phyloP scores from a whole-genome alignment of 306 rosid species.

The Pterocarpus santalinus region DNA sequence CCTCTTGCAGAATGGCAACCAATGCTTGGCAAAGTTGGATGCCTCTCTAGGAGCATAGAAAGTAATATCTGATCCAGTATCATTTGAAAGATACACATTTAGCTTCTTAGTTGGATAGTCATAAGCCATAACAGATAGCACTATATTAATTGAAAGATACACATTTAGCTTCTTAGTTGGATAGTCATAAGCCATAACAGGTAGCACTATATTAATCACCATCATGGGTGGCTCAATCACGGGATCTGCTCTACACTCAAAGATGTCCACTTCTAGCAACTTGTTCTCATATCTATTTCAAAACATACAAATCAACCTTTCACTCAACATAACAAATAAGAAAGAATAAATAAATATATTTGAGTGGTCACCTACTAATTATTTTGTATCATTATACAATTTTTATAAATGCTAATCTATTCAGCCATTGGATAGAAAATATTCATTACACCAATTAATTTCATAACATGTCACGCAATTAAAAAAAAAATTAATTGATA shows the following conservation, averaged over 20 bases:
- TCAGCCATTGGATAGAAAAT: too few relatives aligned
- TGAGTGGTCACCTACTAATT: too few relatives aligned
- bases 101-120: slow-evolving; percentile 78
- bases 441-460: too few relatives aligned
- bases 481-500: too few relatives aligned
- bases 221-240: slow-evolving; percentile 71
- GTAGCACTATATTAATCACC: slow-evolving; percentile 74
- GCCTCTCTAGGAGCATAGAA: slow-evolving; percentile 72
- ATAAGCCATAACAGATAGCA: slow-evolving; percentile 74
- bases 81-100: slow-evolving; percentile 78
- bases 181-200: slow-evolving; percentile 78
- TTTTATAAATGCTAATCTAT: too few relatives aligned
- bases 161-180: slow-evolving; percentile 73
- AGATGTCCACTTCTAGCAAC: slow-evolving; percentile 71
- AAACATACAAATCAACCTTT: not conserved
- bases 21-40: slow-evolving; percentile 69
- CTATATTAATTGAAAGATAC: slow-evolving; percentile 77
- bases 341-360: too few relatives aligned
- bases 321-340: not conserved
- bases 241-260: slow-evolving; percentile 83
- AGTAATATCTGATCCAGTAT: slow-evolving; percentile 70
- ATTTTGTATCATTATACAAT: too few relatives aligned
- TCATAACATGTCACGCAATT: too few relatives aligned
- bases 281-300: slow-evolving; percentile 55
- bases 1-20: slow-evolving; percentile 80